phyloP scores from a whole-genome alignment of 257 asterid species.

The Solanum pinnatisectum region DNA sequence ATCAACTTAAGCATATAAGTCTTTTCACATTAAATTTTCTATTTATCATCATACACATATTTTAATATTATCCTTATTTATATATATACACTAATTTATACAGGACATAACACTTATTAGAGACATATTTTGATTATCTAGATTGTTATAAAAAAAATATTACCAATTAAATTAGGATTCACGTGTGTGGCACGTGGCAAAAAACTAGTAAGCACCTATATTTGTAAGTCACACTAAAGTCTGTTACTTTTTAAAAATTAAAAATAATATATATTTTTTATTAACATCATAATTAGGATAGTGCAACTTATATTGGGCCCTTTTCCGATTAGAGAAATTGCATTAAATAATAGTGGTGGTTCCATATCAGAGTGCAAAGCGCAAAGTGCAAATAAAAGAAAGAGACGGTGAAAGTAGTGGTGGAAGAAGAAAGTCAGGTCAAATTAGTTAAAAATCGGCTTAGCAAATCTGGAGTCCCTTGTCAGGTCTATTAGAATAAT shows the following conservation, averaged over 20 bases:
- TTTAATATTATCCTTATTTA: too few species aligned
- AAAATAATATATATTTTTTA: too few species aligned
- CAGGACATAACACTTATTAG: too few species aligned
- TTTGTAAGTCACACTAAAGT: background rate
- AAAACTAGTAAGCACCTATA: background rate
- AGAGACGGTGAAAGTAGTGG: slow-evolving; percentile 64
- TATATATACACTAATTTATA: too few species aligned
- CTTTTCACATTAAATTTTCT: too few species aligned
- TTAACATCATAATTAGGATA: too few species aligned
- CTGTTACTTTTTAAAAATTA: background rate
- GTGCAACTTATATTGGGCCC: background rate
- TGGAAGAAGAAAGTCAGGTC: slow-evolving; percentile 73
- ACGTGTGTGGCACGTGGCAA: too few species aligned
- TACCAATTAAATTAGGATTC: too few species aligned
- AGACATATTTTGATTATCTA: too few species aligned
- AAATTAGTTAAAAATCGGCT: slow-evolving; percentile 64
- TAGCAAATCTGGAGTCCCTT: slow-evolving; percentile 38
- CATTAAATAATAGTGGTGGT: background rate
- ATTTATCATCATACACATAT: too few species aligned
- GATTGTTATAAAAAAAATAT: too few species aligned
- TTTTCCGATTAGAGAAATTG: background rate
- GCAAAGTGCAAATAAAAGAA: background rate
- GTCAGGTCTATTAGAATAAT: slow-evolving; percentile 30
- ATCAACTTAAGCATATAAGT: too few species aligned
- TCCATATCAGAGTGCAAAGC: background rate